Conservation (phyloP, 257 asterid genomes). For the Hygrophila difformis region DNA sequence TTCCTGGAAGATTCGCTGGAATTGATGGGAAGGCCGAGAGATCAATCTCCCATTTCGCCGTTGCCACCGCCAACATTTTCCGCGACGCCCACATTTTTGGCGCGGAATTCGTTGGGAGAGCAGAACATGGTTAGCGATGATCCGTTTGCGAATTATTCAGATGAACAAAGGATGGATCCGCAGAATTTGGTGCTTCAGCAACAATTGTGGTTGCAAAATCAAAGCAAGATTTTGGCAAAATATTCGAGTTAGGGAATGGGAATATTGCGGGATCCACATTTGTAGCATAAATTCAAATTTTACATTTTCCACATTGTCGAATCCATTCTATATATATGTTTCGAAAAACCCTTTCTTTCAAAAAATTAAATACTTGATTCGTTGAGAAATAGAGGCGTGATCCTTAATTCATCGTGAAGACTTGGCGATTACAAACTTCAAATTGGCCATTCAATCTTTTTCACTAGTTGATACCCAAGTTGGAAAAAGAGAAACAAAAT, state of each 20-base stretch:
- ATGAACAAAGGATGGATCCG: conserved; percentile 26
- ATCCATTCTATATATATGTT: no score
- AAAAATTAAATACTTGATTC: no score
- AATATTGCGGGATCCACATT: no score
- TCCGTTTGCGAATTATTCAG: conserved; percentile 36
- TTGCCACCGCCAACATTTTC: conserved; percentile 24
- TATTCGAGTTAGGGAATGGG: background rate
- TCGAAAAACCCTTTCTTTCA: no score
- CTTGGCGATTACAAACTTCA: no score
- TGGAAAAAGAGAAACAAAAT: no score
- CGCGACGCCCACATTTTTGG: conserved; percentile 45
- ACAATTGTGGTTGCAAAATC: conserved; percentile 65
- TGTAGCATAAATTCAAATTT: no score
- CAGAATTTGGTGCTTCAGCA: conserved; percentile 41
- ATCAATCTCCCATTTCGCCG: conserved; percentile 4
- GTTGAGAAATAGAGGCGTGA: no score
- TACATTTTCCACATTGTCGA: no score
- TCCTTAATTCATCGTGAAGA: no score
- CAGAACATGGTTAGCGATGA: conserved; percentile 37
- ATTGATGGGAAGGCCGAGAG: conserved; percentile 3
- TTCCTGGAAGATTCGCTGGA: conserved; percentile 38
- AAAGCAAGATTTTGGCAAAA: conserved; percentile 64
- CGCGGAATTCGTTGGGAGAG: background rate
- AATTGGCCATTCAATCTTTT: no score
- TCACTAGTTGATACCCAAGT: no score